Evolutionary conservation across 2,329 filamentous ascomycete genomes (phyloP), one percentile per base, ranked within the genome.

Genomic region (Leptographium flavum): DNA sequence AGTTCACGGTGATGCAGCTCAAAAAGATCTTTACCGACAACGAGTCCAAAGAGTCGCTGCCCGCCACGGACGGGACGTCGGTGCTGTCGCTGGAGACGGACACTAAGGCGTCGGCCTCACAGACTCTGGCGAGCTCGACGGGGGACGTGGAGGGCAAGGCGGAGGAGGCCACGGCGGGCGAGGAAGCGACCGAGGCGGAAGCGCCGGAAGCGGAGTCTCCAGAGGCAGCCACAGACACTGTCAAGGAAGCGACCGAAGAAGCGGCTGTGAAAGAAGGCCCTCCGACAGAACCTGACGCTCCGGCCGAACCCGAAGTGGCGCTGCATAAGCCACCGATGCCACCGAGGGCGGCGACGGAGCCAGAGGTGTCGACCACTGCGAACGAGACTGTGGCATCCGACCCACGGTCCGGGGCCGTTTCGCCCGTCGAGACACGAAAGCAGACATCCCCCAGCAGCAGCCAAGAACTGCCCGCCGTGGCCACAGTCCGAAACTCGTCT

Each of bases 11-110:
- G 47, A 73, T 95, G 50, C 93, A 98, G 58, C 69, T 98, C 47
- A 90, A 85, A 59, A 94, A 93, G 60, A 85, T 98, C 60, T 98
- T 98, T 58, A 77, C 90, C 8, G 88, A 96, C 59, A 83, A 87
- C 54, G 86, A 88, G 51, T 87, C 86, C 3, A 81, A 83, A 48
- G 81, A 86, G 47, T 83, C 84, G 1, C 65, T 88, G 15, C 70
- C 72, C 5, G 77, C 81, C 7, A 76, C 75, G 13, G 87, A 93
- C 42, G 78, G 36, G 23, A 10, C 22, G 11, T 68, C 37, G 4
- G 19, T 10, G 3, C n/a, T 17, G 10, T 70, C 3, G 65, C 3
- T 37, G 13, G 68, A 13, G 46, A 45, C 33, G 3, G 21, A 44
- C 5, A 39, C 19, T 2, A 22, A 31, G 4, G 19, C 14, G 39